Base-by-base conservation (phyloP, 352 stramenopile species). In the Globisporangium barbulae region DNA sequence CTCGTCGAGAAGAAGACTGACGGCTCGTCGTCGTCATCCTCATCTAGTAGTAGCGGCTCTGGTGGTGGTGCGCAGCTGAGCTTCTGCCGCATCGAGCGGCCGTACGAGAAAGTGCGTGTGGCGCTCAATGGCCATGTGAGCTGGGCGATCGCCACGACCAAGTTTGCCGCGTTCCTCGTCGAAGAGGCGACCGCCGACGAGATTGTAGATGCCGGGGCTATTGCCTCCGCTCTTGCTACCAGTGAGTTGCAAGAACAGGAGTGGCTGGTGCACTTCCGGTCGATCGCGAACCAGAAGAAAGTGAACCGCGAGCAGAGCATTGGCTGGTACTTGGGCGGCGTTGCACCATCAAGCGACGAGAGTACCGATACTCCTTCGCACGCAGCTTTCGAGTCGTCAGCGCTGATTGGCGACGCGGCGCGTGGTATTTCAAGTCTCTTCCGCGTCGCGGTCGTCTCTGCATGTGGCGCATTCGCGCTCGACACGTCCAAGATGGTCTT, bases 101-200 rank as follows among this genome's bases (percentile, higher is more conserved):
- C 83, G 31, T 92, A 90, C 64, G 83, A 92, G 70, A 90, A 90
- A 69, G 73, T 94, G 28, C 83, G 84, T n/a, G 77, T 92, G 47
- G 77, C 83, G 39, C 77, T 91, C 30, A 91, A 87, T 33, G 78
- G 76, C 37, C 66, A 81, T 33, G 81, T 88, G 25, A 77, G 61
- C 31, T 94, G 83, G 81, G 74, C 76, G n/a, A 52, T 81, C 39
- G 71, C 77, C 2, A 76, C 83, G 30, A 63, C 74, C 60, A 94
- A 91, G 73, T 90, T 91, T 56, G 73, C 81, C 8, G 59, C 79
- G n/a, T 82, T 94, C 52, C 47, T 86, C 25, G 54, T 90, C 25
- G 81, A 92, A 65, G 60, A 70, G 7, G 76, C 57, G 6, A 53
- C 35, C 10, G 15, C 28, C 8, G 57, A 64, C 8, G 57, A 65